Conservation (phyloP, 2,329 filamentous ascomycete species). For the Trichoderma sp. region DNA sequence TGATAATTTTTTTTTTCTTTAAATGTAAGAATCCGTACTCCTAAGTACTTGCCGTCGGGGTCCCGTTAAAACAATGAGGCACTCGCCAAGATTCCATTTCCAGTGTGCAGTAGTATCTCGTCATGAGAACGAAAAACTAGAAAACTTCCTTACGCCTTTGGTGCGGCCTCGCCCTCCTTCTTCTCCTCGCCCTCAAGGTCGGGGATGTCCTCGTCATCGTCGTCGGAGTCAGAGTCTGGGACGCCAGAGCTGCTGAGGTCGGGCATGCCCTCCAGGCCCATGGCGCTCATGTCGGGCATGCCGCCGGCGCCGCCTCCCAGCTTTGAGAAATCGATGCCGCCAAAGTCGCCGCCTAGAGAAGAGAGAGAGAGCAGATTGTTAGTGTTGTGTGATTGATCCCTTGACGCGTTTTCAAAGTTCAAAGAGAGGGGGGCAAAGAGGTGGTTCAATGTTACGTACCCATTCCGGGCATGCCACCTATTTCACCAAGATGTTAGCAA, state of each 20-base stretch:
- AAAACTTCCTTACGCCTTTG: slow-evolving; percentile 38
- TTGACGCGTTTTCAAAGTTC: not conserved
- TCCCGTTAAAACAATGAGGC: slow-evolving; percentile 12
- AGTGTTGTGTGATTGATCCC: not conserved
- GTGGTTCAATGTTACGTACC: slow-evolving; percentile 40
- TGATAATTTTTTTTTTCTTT: slow-evolving; percentile 6
- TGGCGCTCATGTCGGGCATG: slow-evolving; percentile 39
- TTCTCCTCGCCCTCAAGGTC: slow-evolving; percentile 66
- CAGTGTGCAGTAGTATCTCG: slow-evolving; percentile 15
- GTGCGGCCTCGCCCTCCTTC: slow-evolving; percentile 44
- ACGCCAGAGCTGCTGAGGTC: slow-evolving; percentile 60
- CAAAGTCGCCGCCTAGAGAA: slow-evolving; percentile 63
- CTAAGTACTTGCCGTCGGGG: slow-evolving; percentile 10
- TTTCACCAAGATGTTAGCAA: slow-evolving; percentile 16
- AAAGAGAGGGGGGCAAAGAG: not conserved
- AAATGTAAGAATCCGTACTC: slow-evolving; percentile 2
- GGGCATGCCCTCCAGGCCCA: slow-evolving; percentile 56
- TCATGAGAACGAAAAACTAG: not conserved
- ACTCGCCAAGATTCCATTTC: slow-evolving; percentile 25
- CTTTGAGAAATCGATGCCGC: slow-evolving; percentile 93
- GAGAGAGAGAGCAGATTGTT: not conserved
- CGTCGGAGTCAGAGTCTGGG: slow-evolving; percentile 50
- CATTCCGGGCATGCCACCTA: slow-evolving; percentile 59
- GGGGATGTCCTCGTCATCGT: slow-evolving; percentile 78
- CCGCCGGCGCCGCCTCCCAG: slow-evolving; percentile 62